phyloP scores from a whole-genome alignment of 208 protist genomes.

The Leishmania tarentolae region DNA sequence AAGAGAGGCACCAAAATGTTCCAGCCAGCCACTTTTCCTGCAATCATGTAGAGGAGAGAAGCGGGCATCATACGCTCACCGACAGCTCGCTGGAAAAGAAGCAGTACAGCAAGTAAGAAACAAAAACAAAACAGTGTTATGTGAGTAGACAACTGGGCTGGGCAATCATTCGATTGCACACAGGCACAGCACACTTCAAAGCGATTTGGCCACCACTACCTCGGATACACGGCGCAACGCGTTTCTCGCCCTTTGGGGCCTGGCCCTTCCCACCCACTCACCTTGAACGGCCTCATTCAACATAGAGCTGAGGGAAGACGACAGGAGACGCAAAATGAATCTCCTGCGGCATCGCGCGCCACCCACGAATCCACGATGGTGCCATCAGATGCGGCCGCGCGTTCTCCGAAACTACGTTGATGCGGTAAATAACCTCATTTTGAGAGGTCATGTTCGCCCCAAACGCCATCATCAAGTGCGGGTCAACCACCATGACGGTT shows the following conservation, averaged over 20 bases:
- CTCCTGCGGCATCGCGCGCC: constrained; percentile 73
- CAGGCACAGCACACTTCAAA: not conserved
- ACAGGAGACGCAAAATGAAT: constrained; percentile 71
- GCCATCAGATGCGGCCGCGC: constrained; percentile 50
- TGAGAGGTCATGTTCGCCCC: constrained; percentile 62
- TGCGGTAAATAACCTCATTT: constrained; percentile 62
- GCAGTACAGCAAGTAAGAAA: not conserved
- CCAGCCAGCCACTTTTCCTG: not conserved
- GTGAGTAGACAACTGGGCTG: not conserved
- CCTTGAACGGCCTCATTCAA: not conserved
- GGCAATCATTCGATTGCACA: not conserved
- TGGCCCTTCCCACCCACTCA: not conserved
- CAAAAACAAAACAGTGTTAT: not conserved
- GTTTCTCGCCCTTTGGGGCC: not conserved
- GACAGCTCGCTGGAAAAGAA: not conserved
- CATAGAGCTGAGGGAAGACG: constrained; percentile 77
- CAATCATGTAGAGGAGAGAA: too few species aligned
- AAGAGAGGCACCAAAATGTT: not conserved
- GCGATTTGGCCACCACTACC: not conserved
- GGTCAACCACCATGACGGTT: constrained; percentile 76
- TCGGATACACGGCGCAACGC: not conserved
- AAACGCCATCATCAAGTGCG: constrained; percentile 83
- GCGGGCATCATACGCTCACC: not conserved
- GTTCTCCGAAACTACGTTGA: constrained; percentile 66
- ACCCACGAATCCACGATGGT: constrained; percentile 83